Percentiles rank a stretch among this genome's conserved stretches.
Evolutionary conservation across 345 rosid genomes (phyloP).

Genomic region (Ceriops zippeliana): DNA sequence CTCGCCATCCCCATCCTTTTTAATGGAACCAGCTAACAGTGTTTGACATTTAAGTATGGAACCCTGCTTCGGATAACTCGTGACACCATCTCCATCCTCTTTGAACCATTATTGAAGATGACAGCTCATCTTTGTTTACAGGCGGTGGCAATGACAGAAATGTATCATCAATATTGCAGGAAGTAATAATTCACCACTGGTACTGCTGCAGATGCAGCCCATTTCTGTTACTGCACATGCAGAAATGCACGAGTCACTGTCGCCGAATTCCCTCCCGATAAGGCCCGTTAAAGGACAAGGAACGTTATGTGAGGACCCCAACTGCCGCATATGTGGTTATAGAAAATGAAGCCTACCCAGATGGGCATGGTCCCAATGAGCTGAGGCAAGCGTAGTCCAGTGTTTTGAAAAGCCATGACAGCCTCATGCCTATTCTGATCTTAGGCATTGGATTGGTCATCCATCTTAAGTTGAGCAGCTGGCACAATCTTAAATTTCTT

Average conservation of each 20-base stretch:
- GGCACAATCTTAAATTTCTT: neutral
- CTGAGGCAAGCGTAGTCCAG: constrained; percentile 1
- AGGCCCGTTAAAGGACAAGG: constrained; percentile 14
- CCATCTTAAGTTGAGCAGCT: constrained; percentile 61
- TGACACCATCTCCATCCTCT: too few species aligned
- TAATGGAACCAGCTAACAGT: too few species aligned
- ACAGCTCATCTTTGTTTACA: too few species aligned
- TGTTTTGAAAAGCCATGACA: constrained; percentile 41
- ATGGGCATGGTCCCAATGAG: neutral
- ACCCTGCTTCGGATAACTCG: too few species aligned
- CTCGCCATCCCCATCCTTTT: too few species aligned
- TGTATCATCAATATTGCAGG: too few species aligned
- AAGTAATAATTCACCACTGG: neutral
- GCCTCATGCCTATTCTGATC: constrained; percentile 86
- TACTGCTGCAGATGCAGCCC: neutral
- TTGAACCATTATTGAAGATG: too few species aligned
- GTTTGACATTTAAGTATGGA: too few species aligned
- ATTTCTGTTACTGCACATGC: constrained; percentile 5
- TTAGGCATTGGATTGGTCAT: constrained; percentile 82
- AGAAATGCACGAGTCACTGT: constrained; percentile 17
- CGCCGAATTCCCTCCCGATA: constrained; percentile 20
- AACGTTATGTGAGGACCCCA: constrained; percentile 29
- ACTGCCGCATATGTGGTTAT: neutral
- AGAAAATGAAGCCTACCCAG: constrained; percentile 3
- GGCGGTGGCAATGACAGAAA: too few species aligned